Evolutionary conservation across 345 rosid species (phyloP).

Genomic region (Eucalyptus pauciflora): DNA sequence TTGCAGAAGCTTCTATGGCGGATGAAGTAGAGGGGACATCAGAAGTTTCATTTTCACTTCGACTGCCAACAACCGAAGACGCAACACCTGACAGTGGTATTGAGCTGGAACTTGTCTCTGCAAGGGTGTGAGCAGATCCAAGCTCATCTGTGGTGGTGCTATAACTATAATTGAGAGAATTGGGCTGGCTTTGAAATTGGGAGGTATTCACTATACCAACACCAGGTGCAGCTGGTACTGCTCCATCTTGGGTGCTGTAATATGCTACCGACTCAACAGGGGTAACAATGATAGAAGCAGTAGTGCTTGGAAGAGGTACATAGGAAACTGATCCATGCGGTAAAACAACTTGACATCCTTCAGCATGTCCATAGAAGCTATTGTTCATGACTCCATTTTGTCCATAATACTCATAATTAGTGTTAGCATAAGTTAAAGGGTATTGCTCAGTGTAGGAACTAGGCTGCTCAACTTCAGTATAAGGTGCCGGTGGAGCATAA

Average conservation of each 20-base stretch:
- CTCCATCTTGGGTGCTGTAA: slow-evolving; percentile 42
- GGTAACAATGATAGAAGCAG: slow-evolving; percentile 33
- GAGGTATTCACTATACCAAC: slow-evolving; percentile 26
- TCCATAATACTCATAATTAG: slow-evolving; percentile 46
- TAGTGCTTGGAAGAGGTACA: slow-evolving; percentile 37
- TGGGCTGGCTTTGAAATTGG: slow-evolving; percentile 22
- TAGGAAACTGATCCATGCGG: slow-evolving; percentile 50
- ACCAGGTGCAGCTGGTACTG: slow-evolving; percentile 28
- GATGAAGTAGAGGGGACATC: slow-evolving; percentile 22
- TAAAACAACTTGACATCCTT: slow-evolving; percentile 49
- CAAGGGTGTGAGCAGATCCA: slow-evolving; percentile 7
- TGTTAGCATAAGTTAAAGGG: slow-evolving; percentile 33
- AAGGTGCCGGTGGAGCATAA: slow-evolving; percentile 22
- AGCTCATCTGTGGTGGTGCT: slow-evolving; percentile 2
- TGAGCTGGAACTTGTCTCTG: slow-evolving; percentile 2
- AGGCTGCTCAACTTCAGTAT: slow-evolving; percentile 35
- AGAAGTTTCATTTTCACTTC: slow-evolving; percentile 9
- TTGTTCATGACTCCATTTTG: slow-evolving; percentile 20
- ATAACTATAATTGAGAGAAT: slow-evolving; percentile 14
- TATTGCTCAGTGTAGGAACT: slow-evolving; percentile 37
- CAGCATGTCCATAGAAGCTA: slow-evolving; percentile 53
- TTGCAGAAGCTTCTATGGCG: slow-evolving; percentile 14
- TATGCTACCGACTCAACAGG: slow-evolving; percentile 35
- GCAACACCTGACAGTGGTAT: slow-evolving; percentile 7
- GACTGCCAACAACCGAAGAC: slow-evolving; percentile 5